Evolutionary conservation across 495 filamentous ascomycete species (phyloP).

Genomic region (Neurospora sp.): DNA sequence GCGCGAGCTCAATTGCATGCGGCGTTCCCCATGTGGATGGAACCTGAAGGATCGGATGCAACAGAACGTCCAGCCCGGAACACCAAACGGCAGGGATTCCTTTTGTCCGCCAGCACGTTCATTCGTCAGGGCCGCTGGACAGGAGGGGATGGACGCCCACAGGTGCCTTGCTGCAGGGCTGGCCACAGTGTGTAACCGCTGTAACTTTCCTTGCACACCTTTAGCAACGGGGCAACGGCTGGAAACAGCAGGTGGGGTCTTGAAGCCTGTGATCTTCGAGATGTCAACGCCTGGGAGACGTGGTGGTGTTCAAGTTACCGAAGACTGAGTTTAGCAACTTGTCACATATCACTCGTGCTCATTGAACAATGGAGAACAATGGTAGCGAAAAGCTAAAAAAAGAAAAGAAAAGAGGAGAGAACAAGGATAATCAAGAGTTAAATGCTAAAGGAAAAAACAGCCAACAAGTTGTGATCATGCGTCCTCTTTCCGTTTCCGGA

Average conservation of each 20-base stretch:
- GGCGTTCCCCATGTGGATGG: background rate
- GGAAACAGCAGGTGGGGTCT: background rate
- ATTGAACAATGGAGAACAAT: background rate
- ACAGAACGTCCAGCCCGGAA: background rate
- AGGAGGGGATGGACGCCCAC: background rate
- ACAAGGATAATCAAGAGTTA: background rate
- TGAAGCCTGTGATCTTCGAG: background rate
- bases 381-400: background rate
- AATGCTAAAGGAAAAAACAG: background rate
- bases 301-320: background rate
- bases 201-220: background rate
- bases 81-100: background rate
- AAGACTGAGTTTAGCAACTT: background rate
- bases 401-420: background rate
- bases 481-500: background rate
- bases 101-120: background rate
- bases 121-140: background rate
- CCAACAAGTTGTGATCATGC: background rate
- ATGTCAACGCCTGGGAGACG: too few relatives aligned
- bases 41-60: background rate
- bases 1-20: conserved; percentile 1
- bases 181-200: background rate
- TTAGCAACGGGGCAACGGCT: background rate
- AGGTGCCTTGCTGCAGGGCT: background rate
- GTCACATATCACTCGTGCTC: background rate